Percentiles rank a stretch among this genome's conserved stretches.
Conservation (phyloP, 2,329 filamentous ascomycete genomes). For the Penicillium sp. region DNA sequence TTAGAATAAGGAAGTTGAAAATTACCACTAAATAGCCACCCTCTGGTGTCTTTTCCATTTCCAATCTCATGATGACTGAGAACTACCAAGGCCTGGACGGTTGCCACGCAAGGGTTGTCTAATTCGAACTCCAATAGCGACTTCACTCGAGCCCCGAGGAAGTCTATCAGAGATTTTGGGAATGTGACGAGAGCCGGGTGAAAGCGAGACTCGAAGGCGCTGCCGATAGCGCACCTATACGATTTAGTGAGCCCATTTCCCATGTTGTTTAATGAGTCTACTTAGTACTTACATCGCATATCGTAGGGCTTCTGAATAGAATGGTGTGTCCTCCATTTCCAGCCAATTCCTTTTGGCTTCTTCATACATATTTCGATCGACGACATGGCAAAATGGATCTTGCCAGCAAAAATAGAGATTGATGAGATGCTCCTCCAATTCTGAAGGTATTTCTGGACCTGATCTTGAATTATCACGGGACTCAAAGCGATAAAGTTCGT, state of each 20-base stretch:
- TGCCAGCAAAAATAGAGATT: conserved; percentile 42
- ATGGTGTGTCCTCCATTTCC: conserved; percentile 19
- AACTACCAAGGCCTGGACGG: conserved; percentile 44
- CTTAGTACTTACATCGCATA: conserved; percentile 29
- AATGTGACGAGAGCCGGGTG: conserved; percentile 33
- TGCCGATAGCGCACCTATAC: conserved; percentile 36
- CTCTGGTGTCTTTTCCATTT: conserved; percentile 37
- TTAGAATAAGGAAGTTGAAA: no score
- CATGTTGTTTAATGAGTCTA: no score
- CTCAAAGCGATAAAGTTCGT: no score
- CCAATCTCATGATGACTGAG: conserved; percentile 43
- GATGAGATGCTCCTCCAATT: conserved; percentile 35
- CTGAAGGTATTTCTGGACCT: conserved; percentile 25
- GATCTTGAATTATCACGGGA: no score
- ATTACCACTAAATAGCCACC: conserved; percentile 46
- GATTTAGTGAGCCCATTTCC: no score
- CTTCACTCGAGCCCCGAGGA: conserved; percentile 39
- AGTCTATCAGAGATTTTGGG: conserved; percentile 37
- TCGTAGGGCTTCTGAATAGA: conserved; percentile 27
- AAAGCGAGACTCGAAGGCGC: conserved; percentile 36
- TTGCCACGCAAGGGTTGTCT: conserved; percentile 44
- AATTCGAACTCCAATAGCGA: conserved; percentile 44
- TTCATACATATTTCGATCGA: conserved; percentile 29
- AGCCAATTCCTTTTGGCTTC: conserved; percentile 17
- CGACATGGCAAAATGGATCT: conserved; percentile 37